Conservation (phyloP, 768 basidiomycete genomes). For the Leucosporidium yakuticum region DNA sequence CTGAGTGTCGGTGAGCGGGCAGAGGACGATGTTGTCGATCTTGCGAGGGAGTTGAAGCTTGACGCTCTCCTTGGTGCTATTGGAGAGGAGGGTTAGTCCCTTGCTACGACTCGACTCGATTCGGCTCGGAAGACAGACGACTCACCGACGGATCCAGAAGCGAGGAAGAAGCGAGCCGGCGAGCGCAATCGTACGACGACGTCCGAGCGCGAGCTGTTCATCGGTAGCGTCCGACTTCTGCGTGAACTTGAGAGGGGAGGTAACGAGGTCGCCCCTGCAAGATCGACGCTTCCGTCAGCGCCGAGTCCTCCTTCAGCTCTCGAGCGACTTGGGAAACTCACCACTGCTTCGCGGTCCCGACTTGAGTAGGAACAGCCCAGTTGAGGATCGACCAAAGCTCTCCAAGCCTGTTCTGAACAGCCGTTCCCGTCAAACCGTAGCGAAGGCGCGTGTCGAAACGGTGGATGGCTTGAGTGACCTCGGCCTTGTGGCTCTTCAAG, state of each 20-base stretch:
- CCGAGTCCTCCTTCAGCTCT: constrained; percentile 17
- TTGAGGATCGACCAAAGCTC: constrained; percentile 90
- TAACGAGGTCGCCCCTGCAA: constrained; percentile 10
- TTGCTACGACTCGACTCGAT: constrained; percentile 61
- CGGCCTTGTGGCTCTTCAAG: constrained; percentile 70
- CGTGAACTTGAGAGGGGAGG: constrained; percentile 58
- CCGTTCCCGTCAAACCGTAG: constrained; percentile 73
- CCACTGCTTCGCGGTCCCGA: constrained; percentile 35
- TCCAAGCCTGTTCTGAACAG: constrained; percentile 78
- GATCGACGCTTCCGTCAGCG: constrained; percentile 29
- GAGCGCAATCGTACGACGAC: constrained; percentile 55
- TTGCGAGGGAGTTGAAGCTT: constrained; percentile 69
- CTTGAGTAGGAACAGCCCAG: constrained; percentile 69
- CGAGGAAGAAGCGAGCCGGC: constrained; percentile 65
- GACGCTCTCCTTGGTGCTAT: constrained; percentile 23
- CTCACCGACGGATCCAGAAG: constrained; percentile 74
- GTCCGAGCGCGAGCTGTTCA: constrained; percentile 55
- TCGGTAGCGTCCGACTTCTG: constrained; percentile 63
- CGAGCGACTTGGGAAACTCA: too few relatives aligned
- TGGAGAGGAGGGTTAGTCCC: not conserved
- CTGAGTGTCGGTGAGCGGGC: constrained; percentile 71
- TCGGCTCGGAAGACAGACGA: not conserved
- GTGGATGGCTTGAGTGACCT: constrained; percentile 63
- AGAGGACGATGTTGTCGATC: constrained; percentile 86
- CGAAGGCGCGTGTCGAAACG: constrained; percentile 61